Conservation (phyloP, 768 basidiomycete species). For the Mycena pura region DNA sequence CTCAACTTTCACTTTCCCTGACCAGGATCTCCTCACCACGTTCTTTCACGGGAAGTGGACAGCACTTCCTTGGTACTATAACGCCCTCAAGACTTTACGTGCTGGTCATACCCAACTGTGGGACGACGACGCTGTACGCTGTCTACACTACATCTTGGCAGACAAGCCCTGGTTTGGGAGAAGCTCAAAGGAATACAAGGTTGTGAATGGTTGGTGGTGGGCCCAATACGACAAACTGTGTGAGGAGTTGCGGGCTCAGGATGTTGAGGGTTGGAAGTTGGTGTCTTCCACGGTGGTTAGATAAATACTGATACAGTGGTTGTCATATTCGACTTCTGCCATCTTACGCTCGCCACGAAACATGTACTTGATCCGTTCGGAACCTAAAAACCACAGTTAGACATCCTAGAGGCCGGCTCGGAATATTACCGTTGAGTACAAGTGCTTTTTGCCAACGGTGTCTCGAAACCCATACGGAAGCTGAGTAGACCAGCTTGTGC, state of each 20-base stretch:
- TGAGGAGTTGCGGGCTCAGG: slow-evolving; percentile 48
- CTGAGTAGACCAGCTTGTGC: slow-evolving; percentile 95
- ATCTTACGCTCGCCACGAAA: slow-evolving; percentile 78
- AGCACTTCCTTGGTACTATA: slow-evolving; percentile 86
- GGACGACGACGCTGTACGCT: slow-evolving; percentile 85
- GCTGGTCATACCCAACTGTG: slow-evolving; percentile 76
- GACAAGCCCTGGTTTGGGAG: slow-evolving; percentile 87
- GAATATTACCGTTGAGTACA: slow-evolving; percentile 85
- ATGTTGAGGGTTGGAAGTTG: slow-evolving; percentile 57
- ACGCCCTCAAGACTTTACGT: slow-evolving; percentile 89
- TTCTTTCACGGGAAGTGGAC: slow-evolving; percentile 82
- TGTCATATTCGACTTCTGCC: slow-evolving; percentile 8
- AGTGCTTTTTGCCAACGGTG: slow-evolving; percentile 77
- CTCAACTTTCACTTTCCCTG: slow-evolving; percentile 69
- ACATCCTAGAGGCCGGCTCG: not conserved
- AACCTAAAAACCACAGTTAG: slow-evolving; percentile 59
- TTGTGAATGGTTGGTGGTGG: slow-evolving; percentile 84
- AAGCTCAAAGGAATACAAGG: slow-evolving; percentile 54
- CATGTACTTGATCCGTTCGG: slow-evolving; percentile 92
- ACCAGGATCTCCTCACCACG: slow-evolving; percentile 89
- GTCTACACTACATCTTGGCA: slow-evolving; percentile 84
- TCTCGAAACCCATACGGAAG: slow-evolving; percentile 88
- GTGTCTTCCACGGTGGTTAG: slow-evolving; percentile 56
- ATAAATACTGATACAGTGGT: slow-evolving; percentile 10
- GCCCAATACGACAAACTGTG: slow-evolving; percentile 58